Evolutionary conservation across 352 stramenopile species (phyloP).

Genomic region (Plasmopara muralis): DNA sequence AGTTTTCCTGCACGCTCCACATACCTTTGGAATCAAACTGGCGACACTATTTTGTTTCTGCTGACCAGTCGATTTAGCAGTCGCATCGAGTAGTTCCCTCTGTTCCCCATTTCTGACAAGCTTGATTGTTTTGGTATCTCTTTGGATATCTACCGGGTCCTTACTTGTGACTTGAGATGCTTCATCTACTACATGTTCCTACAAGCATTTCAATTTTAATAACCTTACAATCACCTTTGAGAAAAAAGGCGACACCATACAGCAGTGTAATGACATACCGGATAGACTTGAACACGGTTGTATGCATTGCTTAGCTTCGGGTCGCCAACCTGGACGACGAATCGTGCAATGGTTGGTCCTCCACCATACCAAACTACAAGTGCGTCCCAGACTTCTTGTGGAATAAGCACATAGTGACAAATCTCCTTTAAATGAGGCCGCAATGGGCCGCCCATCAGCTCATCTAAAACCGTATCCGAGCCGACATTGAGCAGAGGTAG

Average conservation of each 20-base stretch:
- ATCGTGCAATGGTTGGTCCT: constrained; percentile 64
- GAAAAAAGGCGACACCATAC: background rate
- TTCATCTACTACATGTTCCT: constrained; percentile 37
- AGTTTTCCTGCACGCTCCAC: constrained; percentile 48
- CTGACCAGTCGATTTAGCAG: constrained; percentile 25
- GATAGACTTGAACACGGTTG: constrained; percentile 75
- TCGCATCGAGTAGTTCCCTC: constrained; percentile 2
- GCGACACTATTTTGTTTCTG: constrained; percentile 24
- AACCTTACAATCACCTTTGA: background rate
- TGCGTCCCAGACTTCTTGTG: constrained; percentile 72
- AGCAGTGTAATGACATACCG: constrained; percentile 22
- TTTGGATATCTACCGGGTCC: constrained; percentile 1
- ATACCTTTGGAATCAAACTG: constrained; percentile 45
- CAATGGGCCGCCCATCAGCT: constrained; percentile 61
- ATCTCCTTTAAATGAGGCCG: constrained; percentile 61
- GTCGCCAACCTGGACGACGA: constrained; percentile 63
- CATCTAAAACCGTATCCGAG: constrained; percentile 39
- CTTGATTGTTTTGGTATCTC: constrained; percentile 11
- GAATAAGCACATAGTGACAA: constrained; percentile 68
- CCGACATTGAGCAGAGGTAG: constrained; percentile 49
- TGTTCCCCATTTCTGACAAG: constrained; percentile 14
- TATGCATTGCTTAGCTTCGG: constrained; percentile 44
- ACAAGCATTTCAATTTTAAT: constrained; percentile 1
- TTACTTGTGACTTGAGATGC: constrained; percentile 16
- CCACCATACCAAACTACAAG: constrained; percentile 62